Percentiles rank a stretch among this genome's conserved stretches.
phyloP scores from a whole-genome alignment of 2,329 filamentous ascomycete genomes.

The Fusarium longipes region DNA sequence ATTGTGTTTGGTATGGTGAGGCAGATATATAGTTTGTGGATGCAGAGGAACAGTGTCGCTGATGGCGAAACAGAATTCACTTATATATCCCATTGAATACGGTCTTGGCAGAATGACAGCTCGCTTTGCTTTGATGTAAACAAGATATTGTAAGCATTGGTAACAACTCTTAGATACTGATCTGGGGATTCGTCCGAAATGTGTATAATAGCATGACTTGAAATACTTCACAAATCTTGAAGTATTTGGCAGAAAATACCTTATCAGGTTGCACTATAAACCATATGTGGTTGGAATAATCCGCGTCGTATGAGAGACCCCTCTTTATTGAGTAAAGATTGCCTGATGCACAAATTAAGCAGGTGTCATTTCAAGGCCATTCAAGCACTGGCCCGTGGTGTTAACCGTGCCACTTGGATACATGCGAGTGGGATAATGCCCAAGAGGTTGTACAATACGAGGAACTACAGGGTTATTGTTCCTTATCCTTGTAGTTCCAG shows the following conservation, averaged over 20 bases:
- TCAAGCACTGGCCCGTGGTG: background rate
- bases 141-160: background rate
- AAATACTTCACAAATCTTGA: background rate
- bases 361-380: background rate
- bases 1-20: no score
- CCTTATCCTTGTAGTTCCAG: background rate
- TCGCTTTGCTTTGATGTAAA: background rate
- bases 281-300: background rate
- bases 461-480: background rate
- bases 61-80: background rate
- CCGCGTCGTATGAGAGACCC: background rate
- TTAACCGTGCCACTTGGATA: background rate
- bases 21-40: background rate
- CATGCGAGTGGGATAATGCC: background rate
- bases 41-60: background rate
- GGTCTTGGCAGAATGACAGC: background rate
- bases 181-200: background rate
- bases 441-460: background rate
- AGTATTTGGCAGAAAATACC: background rate
- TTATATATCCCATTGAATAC: fast-evolving
- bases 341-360: background rate
- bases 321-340: background rate
- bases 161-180: fast-evolving
- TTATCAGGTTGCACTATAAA: background rate
- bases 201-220: background rate